Evolutionary conservation across 1,284 basidiomycete genomes (phyloP), one percentile per base, ranked within the genome.

Genomic region (Gymnopus androsaceus): DNA sequence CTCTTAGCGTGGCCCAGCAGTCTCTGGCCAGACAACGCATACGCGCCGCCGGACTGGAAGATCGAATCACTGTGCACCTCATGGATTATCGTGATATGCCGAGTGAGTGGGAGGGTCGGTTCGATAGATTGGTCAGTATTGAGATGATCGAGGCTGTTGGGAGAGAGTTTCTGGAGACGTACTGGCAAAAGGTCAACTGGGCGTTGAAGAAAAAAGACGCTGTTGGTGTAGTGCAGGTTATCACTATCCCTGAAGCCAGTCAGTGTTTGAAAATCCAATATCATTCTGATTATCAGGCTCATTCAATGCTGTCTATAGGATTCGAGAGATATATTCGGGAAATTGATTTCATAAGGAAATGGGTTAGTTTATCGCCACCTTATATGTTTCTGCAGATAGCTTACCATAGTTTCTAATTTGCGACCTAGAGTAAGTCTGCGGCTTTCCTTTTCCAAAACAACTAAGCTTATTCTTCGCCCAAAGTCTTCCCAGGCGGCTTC

Each of bases 121-220:
- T 92, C 66, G 89, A 92, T 66, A 72, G 89, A 3, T 76, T 92
- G 11, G 77, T 92, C 19, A 88, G 86, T 58, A 77, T 91, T 38
- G 90, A 92, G 72, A 92, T 93, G 89, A 80, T 92, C 12, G 90
- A 92, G 68, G 85, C 85, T 0, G 89, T 93, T 7, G 90, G 90
- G 3, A 69, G 74, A 55, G 86, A 88, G 63, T 90, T 81, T 64
- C 65, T 90, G 58, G 75, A 81, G 49, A 77, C 73, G 37, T 91
- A 91, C 69, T 93, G 88, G 78, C 68, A 69, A 27, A 74, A 80
- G 41, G 78, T 92, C 37, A 82, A 92, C 64, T 84, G 85, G 75
- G 88, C 86, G 6, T 67, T 93, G 72, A 90, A 90, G 63, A 69
- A 69, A 37, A 71, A 80, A 23, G 75, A 73, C 12, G 88, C 83